Evolutionary conservation across 257 asterid species (phyloP).

Genomic region (Petunia secreta): DNA sequence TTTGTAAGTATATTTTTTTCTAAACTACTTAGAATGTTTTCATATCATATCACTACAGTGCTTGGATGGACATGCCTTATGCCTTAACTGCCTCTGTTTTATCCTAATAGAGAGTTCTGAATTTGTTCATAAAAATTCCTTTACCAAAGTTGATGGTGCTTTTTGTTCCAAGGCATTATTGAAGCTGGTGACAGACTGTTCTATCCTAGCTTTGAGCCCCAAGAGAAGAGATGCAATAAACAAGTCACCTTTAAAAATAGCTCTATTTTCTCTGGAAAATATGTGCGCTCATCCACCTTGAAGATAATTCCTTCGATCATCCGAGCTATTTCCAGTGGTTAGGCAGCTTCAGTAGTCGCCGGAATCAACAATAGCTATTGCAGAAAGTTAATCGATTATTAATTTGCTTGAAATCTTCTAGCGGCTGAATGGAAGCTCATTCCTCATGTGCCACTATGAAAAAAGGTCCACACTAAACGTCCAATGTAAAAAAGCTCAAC

Average conservation of each 20-base stretch:
- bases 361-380: conserved; percentile 77
- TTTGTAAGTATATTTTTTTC: neutral
- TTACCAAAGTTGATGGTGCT: neutral
- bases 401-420: neutral
- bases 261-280: conserved; percentile 81
- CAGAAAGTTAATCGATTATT: conserved; percentile 38
- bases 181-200: conserved; percentile 83
- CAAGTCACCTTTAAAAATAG: conserved; percentile 90
- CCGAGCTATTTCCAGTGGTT: conserved; percentile 71
- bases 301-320: conserved; percentile 72
- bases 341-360: conserved; percentile 89
- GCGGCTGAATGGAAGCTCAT: conserved; percentile 1
- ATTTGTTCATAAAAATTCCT: conserved; percentile 13
- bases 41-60: neutral
- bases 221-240: conserved; percentile 60
- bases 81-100: neutral
- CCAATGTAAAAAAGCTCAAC: too few species aligned
- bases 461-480: too few species aligned
- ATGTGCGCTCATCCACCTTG: conserved; percentile 96
- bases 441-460: conserved; percentile 3
- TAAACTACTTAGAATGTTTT: neutral
- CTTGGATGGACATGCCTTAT: conserved; percentile 12
- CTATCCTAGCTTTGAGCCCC: conserved; percentile 75
- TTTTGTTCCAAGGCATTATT: conserved; percentile 66
- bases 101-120: neutral